Conservation (phyloP, 345 rosid species). For the Moricandia moricandioides region DNA sequence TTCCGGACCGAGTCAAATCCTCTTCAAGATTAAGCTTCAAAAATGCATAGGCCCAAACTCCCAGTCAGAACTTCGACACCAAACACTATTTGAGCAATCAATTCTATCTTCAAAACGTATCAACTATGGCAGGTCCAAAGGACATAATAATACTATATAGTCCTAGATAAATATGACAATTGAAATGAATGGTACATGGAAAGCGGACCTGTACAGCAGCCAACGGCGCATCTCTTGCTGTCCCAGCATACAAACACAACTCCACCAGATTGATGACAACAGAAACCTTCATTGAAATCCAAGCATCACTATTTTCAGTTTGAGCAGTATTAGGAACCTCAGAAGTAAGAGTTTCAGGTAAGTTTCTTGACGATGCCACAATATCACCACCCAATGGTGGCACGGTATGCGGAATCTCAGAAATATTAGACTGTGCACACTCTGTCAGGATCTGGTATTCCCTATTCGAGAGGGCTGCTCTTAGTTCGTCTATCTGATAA, state of each 20-base stretch:
- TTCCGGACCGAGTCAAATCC: neutral
- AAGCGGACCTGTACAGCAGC: constrained; percentile 72
- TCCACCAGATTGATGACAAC: constrained; percentile 71
- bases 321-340: constrained; percentile 40
- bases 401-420: constrained; percentile 65
- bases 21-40: constrained; percentile 11
- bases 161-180: constrained; percentile 22
- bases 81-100: constrained; percentile 2
- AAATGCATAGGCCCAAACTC: constrained; percentile 18
- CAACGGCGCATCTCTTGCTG: constrained; percentile 65
- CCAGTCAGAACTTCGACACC: neutral
- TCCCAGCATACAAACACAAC: constrained; percentile 70
- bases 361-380: constrained; percentile 47
- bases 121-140: constrained; percentile 6
- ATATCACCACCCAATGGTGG: constrained; percentile 54
- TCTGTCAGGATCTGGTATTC: constrained; percentile 91
- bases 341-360: constrained; percentile 44
- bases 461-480: constrained; percentile 72
- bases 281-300: constrained; percentile 70
- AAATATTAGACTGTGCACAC: constrained; percentile 80
- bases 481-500: constrained; percentile 76
- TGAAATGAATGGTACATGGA: constrained; percentile 20
- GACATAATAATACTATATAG: constrained; percentile 8
- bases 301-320: constrained; percentile 42
- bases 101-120: constrained; percentile 6